A percentile compares a stretch with the other conserved stretches of the same genome.
Conservation (phyloP, 1,284 basidiomycete species). For the Ustilago trichophora region DNA sequence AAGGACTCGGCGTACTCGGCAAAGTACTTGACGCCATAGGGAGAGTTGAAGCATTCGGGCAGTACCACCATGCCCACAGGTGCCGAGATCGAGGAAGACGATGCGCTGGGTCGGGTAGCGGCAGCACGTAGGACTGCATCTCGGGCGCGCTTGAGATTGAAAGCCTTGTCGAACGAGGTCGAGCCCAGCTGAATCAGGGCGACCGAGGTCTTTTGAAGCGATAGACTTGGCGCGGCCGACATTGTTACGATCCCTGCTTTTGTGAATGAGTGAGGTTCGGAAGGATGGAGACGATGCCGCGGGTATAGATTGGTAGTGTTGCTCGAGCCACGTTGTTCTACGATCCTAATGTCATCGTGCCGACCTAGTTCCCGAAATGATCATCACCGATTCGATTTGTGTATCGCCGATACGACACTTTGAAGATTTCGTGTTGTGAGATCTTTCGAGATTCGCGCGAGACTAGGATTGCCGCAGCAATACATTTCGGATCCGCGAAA, state of each 20-base stretch:
- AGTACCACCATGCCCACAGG: constrained; percentile 56
- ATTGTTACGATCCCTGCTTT: too few relatives aligned
- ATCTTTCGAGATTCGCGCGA: too few relatives aligned
- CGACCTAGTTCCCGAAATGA: constrained; percentile 9
- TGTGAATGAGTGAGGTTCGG: too few relatives aligned
- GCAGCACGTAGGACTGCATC: constrained; percentile 44
- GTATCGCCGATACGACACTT: too few relatives aligned
- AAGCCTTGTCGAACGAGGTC: constrained; percentile 56
- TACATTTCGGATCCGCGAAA: constrained; percentile 20
- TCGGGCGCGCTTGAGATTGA: constrained; percentile 57
- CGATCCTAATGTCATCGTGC: too few relatives aligned
- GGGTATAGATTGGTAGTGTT: too few relatives aligned
- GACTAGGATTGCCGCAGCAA: constrained; percentile 37
- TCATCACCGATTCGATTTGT: too few relatives aligned
- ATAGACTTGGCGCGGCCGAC: constrained; percentile 36
- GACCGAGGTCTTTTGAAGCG: constrained; percentile 48
- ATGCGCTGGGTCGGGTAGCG: constrained; percentile 11
- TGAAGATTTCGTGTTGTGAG: too few relatives aligned
- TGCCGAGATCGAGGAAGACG: constrained; percentile 17
- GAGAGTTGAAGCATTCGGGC: constrained; percentile 97
- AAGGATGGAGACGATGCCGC: too few relatives aligned
- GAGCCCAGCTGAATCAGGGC: constrained; percentile 63
- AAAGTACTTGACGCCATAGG: constrained; percentile 80
- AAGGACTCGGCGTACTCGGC: constrained; percentile 62
- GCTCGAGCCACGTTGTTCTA: too few relatives aligned